These are phyloP conservation scores for Coemansia sp. DNA, from an alignment of 192 early-diverging fungal genomes.

Conservation along the genomic window DNA sequence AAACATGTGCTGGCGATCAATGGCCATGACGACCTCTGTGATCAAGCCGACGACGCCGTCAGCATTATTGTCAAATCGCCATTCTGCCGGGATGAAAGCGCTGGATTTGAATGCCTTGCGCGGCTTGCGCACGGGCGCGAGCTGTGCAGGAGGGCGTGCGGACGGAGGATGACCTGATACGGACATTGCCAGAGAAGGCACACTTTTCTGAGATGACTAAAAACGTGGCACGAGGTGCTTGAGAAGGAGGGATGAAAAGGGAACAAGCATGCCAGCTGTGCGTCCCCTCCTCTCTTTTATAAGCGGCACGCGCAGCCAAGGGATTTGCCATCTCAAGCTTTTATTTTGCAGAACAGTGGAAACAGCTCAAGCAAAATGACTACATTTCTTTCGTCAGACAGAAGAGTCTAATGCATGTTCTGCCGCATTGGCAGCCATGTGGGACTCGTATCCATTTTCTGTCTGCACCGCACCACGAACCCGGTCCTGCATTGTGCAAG, in stretches of 20 bases:
- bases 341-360: neutral
- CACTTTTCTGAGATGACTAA: neutral
- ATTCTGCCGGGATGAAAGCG: slow-evolving; percentile 34
- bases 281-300: neutral
- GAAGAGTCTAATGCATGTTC: neutral
- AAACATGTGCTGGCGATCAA: slow-evolving; percentile 26
- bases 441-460: neutral
- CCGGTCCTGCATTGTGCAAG: neutral
- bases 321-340: neutral
- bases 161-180: slow-evolving; percentile 2
- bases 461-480: neutral
- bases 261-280: neutral
- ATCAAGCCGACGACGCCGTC: slow-evolving; percentile 27
- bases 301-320: neutral
- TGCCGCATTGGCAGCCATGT: neutral
- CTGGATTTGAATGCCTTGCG: slow-evolving; percentile 36
- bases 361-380: neutral
- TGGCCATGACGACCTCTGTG: slow-evolving; percentile 29
- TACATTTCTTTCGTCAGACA: neutral
- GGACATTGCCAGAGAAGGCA: slow-evolving; percentile 5
- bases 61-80: slow-evolving; percentile 29
- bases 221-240: neutral
- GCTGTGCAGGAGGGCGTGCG: neutral
- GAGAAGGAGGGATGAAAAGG: neutral
- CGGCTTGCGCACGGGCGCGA: slow-evolving; percentile 3